phyloP scores from a whole-genome alignment of 2,329 filamentous ascomycete genomes.

The Alternaria gansuensis region DNA sequence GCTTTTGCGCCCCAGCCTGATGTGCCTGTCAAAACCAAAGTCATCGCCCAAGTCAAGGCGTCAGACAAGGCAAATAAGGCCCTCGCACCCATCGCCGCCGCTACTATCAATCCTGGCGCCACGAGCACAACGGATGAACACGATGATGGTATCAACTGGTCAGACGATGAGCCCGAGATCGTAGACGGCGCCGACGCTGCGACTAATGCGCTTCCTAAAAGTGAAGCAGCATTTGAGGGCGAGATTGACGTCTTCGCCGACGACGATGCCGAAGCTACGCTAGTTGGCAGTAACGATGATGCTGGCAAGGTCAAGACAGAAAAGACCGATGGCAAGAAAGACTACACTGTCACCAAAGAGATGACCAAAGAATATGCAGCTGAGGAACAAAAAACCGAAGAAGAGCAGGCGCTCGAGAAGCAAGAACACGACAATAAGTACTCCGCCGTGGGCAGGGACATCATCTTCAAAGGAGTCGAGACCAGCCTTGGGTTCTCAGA shows the following conservation, averaged over 20 bases:
- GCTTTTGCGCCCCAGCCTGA: not conserved
- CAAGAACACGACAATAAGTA: not conserved
- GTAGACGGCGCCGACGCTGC: not conserved
- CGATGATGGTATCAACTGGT: not conserved
- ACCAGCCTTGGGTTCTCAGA: not conserved
- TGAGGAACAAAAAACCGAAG: not conserved
- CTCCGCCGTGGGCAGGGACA: not conserved
- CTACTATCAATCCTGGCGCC: not conserved
- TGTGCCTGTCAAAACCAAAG: not conserved
- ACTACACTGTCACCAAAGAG: not conserved
- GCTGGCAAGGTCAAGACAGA: not conserved
- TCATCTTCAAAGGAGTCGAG: not conserved
- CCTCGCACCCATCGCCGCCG: not conserved
- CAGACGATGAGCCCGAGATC: not conserved
- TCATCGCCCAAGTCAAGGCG: not conserved
- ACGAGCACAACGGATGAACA: not conserved
- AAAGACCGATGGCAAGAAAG: not conserved
- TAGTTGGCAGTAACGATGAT: not conserved
- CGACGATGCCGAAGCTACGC: not conserved
- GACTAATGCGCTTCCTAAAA: not conserved
- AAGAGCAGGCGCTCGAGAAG: not conserved
- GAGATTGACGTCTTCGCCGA: not conserved
- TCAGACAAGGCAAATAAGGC: not conserved
- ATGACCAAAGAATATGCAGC: not conserved
- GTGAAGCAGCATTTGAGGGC: not conserved